Evolutionary conservation across 495 filamentous ascomycete species (phyloP), one percentile per base, ranked within the genome.

Genomic region (Antarctomyces pellizariae): DNA sequence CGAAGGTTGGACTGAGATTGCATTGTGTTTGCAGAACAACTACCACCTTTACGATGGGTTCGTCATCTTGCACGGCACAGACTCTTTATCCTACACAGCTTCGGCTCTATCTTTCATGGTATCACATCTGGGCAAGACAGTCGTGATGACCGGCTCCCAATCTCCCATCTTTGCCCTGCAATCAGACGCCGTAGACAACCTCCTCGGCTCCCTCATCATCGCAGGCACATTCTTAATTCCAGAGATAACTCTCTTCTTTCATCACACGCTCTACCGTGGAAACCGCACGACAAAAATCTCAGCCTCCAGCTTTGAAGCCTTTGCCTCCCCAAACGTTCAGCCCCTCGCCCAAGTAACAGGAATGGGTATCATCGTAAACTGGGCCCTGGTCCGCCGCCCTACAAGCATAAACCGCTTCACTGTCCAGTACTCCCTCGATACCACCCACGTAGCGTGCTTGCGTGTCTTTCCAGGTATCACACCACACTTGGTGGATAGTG

Each of bases 221-320:
- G 86, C 86, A 4, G 84, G 83, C 24, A 86, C 89, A 30, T 97
- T 93, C 48, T 76, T 80, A 54, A 82, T 97, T 35, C 83, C 86
- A 0, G 86, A 97, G 45, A 83, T 97, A 16, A 84, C 79, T 44
- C 57, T 97, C 24, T 93, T 89, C 55, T 97, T 97, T 58, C 76
- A 86, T 47, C 73, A 89, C 51, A 75, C 62, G 25, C 62, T 97
- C n/a, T 90, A 75, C 47, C 69, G 86, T 8, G 86, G 83, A 8
- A 93, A 93, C 44, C 62, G 86, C 23, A 61, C 71, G 2, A 91
- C 78, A 31, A 97, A 97, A 48, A 63, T 84, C 18, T 82, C 82
- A 13, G 74, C 86, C 0, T 74, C 70, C 26, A 68, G 75, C 20
- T 92, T 91, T 44, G 63, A 69, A 10, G 86, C 83, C 2, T 97